Evolutionary conservation across 2,329 filamentous ascomycete genomes (phyloP), one percentile per base, ranked within the genome.

Genomic region (Parasarocladium wereldwijsianum): DNA sequence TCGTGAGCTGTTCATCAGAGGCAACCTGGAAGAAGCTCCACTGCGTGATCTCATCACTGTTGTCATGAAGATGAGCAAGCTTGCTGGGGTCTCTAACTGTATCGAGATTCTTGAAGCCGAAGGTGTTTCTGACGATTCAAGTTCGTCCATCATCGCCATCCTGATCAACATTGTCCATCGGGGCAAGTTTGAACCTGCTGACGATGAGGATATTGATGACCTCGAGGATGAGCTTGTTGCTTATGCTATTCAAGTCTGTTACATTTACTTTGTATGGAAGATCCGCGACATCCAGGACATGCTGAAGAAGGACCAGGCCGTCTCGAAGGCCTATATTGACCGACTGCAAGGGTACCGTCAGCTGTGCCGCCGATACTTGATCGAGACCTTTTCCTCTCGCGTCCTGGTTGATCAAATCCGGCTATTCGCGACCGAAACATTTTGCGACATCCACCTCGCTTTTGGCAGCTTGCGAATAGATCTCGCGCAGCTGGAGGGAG

Each of bases 181-280:
- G 26, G 87, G 83, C 29, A 65, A 76, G 29, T 72, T 76, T 25
- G 65, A 70, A 31, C 73, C 77, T 32, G 59, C 74, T 3, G 72
- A 84, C 32, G 70, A 76, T 24, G 76, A 79, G 18, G 35, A 32
- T 10, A 64, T 76, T 16, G 79, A 85, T 38, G 74, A 74, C 24
- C 60, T 82, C 9, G 87, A 96, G 50, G 81, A 90, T 40, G 75
- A 82, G 38, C 62, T 90, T 24, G 75, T 84, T 6, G 64, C 71
- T 2, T 78, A 76, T 42, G 77, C 84, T 17, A 79, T 92, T 43
- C 78, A 80, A 39, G 66, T 76, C 2, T 65, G 79, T 29, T 66
- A 85, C 26, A 84, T 92, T 54, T 96, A 94, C 56, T 93, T 94
- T 48, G 83, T 93, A 73, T 98, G 90, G 90, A 87, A 90, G 47